Conservation (phyloP, 768 basidiomycete genomes). For the Tylopilus vinaceipallidus region DNA sequence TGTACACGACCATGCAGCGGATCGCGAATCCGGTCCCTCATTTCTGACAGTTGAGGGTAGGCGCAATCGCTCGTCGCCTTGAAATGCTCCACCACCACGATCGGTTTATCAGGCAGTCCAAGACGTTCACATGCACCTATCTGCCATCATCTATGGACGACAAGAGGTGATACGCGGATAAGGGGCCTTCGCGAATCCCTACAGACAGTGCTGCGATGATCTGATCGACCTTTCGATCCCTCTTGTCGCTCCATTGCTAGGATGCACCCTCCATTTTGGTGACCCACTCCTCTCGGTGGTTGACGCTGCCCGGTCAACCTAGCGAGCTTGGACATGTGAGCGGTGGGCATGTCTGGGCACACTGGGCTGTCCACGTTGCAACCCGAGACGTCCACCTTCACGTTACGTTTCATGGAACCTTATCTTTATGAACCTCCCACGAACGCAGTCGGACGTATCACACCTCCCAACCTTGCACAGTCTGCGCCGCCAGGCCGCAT, state of each 20-base stretch:
- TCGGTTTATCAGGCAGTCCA: conserved; percentile 1
- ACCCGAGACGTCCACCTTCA: background rate
- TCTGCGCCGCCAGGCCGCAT: background rate
- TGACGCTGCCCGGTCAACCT: background rate
- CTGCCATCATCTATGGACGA: background rate
- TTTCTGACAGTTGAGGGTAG: background rate
- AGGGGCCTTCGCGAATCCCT: background rate
- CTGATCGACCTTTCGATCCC: conserved; percentile 1
- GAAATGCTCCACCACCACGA: background rate
- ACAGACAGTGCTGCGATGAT: too few relatives aligned
- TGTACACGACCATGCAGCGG: background rate
- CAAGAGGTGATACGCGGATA: background rate
- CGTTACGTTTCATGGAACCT: background rate
- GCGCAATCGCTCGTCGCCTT: background rate
- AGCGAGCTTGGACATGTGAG: background rate
- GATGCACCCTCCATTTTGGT: background rate
- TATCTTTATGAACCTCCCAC: background rate
- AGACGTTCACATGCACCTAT: background rate
- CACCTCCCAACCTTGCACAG: background rate
- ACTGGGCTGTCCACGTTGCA: conserved; percentile 1
- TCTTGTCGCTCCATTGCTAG: background rate
- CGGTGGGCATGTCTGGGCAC: too few relatives aligned
- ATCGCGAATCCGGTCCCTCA: too few relatives aligned
- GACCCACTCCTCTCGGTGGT: too few relatives aligned
- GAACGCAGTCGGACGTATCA: background rate